Evolutionary conservation across 1,139 yeast species (phyloP), one percentile per base, ranked within the genome.

Genomic region (Candida sanyaensis): DNA sequence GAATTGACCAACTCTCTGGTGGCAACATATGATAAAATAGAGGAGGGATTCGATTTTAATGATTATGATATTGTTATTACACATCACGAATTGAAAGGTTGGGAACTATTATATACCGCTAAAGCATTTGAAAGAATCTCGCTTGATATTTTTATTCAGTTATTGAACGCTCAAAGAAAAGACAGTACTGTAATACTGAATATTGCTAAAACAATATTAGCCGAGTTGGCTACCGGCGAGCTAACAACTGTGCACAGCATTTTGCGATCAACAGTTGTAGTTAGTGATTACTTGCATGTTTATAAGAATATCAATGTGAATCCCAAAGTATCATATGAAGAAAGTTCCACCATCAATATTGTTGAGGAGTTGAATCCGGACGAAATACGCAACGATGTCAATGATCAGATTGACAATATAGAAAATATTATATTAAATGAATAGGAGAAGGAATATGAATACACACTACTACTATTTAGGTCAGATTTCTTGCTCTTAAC

Each of bases 21-120:
- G 21, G 64, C 87, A n/a, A 65, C 58, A 1, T 92, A 89, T 62
- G 96, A 91, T 64, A 89, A 86, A 61, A 80, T 92, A 0, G 97
- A 92, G 61, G 71, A 76, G 42, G 55, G 56, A 1, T 58, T 57
- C 0, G 64, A 59, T 5, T 63, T 84, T 37, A 67, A 73, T 11
- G 55, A 73, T 0, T 80, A 86, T 57, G 84, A 86, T 54, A 81
- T 78, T 52, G 68, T 88, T 43, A 78, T 91, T 42, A 76, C 88
- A 7, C 82, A 78, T 46, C 50, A 51, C 8, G 50, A 42, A 37
- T 46, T 57, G 46, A 54, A 60, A 1, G 57, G 63, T 47, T 74
- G 77, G 78, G 54, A 63, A 48, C 42, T 55, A 26, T 41, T 68
- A 43, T 59, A 59, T 21, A 37, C 57, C 2, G 48, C 66, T 13